Evolutionary conservation across 805 yeast genomes (phyloP).

Genomic region (Ogataea pini): DNA sequence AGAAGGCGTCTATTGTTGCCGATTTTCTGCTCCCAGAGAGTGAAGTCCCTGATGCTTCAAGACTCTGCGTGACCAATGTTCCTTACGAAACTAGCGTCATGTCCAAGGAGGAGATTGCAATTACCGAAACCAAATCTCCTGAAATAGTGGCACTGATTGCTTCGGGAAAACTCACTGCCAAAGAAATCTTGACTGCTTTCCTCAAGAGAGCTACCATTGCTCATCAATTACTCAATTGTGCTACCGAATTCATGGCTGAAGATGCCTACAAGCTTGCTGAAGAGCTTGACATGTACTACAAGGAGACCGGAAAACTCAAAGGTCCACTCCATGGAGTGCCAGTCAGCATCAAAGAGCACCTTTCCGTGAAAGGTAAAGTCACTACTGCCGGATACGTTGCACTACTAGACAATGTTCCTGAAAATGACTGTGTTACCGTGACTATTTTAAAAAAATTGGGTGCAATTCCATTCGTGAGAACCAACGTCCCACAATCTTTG

Average conservation of each 20-base stretch:
- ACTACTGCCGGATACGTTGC: slow-evolving; percentile 51
- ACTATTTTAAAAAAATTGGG: slow-evolving; percentile 44
- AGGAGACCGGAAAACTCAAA: slow-evolving; percentile 46
- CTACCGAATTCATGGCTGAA: slow-evolving; percentile 49
- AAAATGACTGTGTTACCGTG: slow-evolving; percentile 43
- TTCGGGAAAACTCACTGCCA: slow-evolving; percentile 39
- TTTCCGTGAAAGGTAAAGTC: slow-evolving; percentile 49
- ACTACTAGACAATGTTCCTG: slow-evolving; percentile 29
- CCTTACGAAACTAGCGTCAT: slow-evolving; percentile 32
- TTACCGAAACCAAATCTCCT: slow-evolving; percentile 39
- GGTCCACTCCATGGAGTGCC: slow-evolving; percentile 73
- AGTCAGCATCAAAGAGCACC: slow-evolving; percentile 43
- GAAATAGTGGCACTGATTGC: slow-evolving; percentile 12
- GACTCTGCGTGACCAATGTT: slow-evolving; percentile 28
- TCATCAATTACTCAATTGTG: slow-evolving; percentile 50
- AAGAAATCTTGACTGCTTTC: slow-evolving; percentile 51
- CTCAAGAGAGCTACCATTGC: slow-evolving; percentile 58
- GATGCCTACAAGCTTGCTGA: slow-evolving; percentile 59
- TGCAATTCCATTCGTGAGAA: slow-evolving; percentile 57
- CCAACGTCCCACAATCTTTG: slow-evolving; percentile 55
- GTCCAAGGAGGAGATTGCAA: slow-evolving; percentile 38
- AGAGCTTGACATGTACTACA: slow-evolving; percentile 51
- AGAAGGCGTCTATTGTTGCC: slow-evolving; percentile 27
- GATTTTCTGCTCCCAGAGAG: slow-evolving; percentile 24
- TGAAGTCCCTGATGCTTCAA: slow-evolving; percentile 14